A percentile compares a stretch with the other conserved stretches of the same genome.
phyloP scores from a whole-genome alignment of 2,329 filamentous ascomycete species.

The Diaporthe vexans region DNA sequence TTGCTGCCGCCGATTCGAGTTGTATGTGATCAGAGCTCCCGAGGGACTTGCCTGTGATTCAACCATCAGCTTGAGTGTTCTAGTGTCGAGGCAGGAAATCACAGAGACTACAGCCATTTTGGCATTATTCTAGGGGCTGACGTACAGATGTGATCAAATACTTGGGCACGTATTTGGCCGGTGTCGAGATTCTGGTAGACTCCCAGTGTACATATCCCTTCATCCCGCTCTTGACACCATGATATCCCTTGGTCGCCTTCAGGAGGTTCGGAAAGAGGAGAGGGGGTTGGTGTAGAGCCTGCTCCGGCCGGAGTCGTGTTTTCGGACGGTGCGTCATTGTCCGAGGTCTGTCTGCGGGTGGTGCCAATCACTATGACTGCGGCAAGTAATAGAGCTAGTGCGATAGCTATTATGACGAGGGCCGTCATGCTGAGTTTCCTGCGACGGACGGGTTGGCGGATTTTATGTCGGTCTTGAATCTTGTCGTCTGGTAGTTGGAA shows the following conservation, averaged over 20 bases:
- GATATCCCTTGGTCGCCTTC: not conserved
- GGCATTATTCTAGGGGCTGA: not conserved
- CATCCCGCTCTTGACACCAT: not conserved
- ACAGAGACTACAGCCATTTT: not conserved
- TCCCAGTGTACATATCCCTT: not conserved
- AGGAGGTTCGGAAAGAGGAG: not conserved
- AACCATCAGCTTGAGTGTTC: not conserved
- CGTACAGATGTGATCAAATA: constrained; percentile 11
- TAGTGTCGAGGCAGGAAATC: not conserved
- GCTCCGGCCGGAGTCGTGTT: not conserved
- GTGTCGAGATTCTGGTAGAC: constrained; percentile 8
- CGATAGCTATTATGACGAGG: not conserved
- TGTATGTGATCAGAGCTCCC: constrained; percentile 4
- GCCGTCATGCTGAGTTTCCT: not conserved
- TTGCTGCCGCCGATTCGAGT: not conserved
- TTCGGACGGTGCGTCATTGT: not conserved
- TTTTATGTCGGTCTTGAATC: not conserved
- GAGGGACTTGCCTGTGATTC: not conserved
- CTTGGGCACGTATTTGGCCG: constrained; percentile 15
- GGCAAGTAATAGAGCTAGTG: not conserved
- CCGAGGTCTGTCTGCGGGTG: not conserved
- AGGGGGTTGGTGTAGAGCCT: not conserved
- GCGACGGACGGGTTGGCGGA: not conserved
- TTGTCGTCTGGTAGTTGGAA: not conserved
- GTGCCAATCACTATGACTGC: constrained; percentile 11